Evolutionary conservation across 768 basidiomycete species (phyloP).

Genomic region (Lactarius sp.): DNA sequence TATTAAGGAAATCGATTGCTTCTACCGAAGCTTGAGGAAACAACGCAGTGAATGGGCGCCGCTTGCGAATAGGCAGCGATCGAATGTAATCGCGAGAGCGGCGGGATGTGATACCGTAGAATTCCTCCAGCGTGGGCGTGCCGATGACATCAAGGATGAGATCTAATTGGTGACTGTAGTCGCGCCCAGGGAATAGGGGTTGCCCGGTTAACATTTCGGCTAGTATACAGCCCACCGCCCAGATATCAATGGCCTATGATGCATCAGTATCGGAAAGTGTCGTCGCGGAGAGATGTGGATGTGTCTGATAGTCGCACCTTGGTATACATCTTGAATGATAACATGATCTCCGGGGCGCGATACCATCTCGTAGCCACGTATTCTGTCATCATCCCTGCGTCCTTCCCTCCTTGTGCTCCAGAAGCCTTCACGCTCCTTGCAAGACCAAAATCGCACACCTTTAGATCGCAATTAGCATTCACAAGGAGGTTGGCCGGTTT

Average conservation of each 20-base stretch:
- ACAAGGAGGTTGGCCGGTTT: slow-evolving; percentile 87
- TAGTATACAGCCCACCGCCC: slow-evolving; percentile 71
- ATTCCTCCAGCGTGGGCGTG: slow-evolving; percentile 86
- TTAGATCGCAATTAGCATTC: slow-evolving; percentile 86
- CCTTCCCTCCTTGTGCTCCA: slow-evolving; percentile 48
- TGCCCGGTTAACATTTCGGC: slow-evolving; percentile 79
- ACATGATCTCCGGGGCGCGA: slow-evolving; percentile 91
- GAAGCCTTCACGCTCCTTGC: slow-evolving; percentile 62
- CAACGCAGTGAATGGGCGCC: slow-evolving; percentile 59
- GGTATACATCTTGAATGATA: slow-evolving; percentile 87
- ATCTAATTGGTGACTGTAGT: slow-evolving; percentile 84
- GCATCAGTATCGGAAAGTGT: not conserved
- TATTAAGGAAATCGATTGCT: slow-evolving; percentile 67
- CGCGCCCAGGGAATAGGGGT: slow-evolving; percentile 83
- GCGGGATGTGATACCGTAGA: slow-evolving; percentile 82
- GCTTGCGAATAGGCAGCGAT: slow-evolving; percentile 77
- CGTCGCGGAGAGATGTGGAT: not conserved
- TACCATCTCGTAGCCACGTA: slow-evolving; percentile 94
- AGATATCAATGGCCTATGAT: slow-evolving; percentile 60
- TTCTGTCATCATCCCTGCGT: slow-evolving; percentile 69
- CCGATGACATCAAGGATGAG: slow-evolving; percentile 87
- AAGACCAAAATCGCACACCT: slow-evolving; percentile 86
- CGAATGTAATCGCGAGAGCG: slow-evolving; percentile 86
- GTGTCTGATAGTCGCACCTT: slow-evolving; percentile 41
- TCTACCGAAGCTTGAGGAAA: slow-evolving; percentile 75